Evolutionary conservation across 1,284 basidiomycete species (phyloP).

Genomic region (Cutaneotrichosporon arboriforme): DNA sequence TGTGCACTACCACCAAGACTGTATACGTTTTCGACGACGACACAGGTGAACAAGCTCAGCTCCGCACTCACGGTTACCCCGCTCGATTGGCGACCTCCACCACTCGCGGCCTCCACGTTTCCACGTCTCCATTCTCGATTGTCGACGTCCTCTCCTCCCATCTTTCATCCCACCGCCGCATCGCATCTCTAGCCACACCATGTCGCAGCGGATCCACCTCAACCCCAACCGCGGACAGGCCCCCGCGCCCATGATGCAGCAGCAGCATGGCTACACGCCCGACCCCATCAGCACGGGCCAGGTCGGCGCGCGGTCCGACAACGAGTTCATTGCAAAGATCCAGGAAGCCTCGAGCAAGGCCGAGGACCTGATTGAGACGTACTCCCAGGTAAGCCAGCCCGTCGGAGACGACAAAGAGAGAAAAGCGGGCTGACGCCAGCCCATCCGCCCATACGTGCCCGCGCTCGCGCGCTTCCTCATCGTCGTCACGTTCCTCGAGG

Average conservation of each 20-base stretch:
- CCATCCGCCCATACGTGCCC: constrained; percentile 89
- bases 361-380: constrained; percentile 89
- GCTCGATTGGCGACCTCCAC: too few species aligned
- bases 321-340: constrained; percentile 77
- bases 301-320: constrained; percentile 44
- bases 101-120: background rate
- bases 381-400: constrained; percentile 58
- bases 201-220: constrained; percentile 46
- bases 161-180: background rate
- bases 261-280: constrained; percentile 32
- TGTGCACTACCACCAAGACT: too few species aligned
- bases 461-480: constrained; percentile 94
- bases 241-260: constrained; percentile 26
- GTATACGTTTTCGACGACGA: too few species aligned
- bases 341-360: constrained; percentile 69
- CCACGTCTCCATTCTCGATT: background rate
- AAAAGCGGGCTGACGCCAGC: constrained; percentile 48
- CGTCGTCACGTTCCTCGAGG: constrained; percentile 94
- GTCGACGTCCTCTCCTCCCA: background rate
- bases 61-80: too few species aligned
- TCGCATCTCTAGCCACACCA: background rate
- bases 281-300: constrained; percentile 33
- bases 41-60: too few species aligned
- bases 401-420: too few species aligned
- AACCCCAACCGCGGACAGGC: constrained; percentile 44